Conservation (phyloP, 2,329 filamentous ascomycete species). For the Westerdykella aurantiaca region DNA sequence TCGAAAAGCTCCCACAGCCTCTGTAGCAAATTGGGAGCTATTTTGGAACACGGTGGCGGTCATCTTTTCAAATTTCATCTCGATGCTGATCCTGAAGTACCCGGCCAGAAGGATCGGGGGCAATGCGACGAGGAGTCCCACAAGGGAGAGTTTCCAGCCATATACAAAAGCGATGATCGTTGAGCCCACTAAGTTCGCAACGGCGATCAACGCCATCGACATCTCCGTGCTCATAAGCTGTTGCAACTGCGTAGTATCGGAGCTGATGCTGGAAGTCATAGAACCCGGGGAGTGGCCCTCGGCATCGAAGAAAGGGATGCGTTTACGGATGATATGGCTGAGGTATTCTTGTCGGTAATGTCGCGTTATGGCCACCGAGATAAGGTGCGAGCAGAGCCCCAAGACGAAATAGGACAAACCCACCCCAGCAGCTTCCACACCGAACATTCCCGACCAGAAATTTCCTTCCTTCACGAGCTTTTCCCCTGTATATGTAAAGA, state of each 20-base stretch:
- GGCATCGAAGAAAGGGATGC: conserved; percentile 56
- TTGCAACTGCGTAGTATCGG: conserved; percentile 56
- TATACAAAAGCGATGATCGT: conserved; percentile 64
- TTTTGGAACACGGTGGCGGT: conserved; percentile 63
- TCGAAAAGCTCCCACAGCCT: conserved; percentile 67
- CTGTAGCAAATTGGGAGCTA: conserved; percentile 68
- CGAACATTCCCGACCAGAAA: conserved; percentile 64
- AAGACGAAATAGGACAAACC: conserved; percentile 52
- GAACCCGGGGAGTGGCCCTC: conserved; percentile 57
- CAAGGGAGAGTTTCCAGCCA: conserved; percentile 70
- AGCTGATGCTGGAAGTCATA: conserved; percentile 51
- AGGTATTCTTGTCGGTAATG: conserved; percentile 58
- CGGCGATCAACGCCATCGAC: conserved; percentile 53
- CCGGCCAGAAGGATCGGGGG: conserved; percentile 48
- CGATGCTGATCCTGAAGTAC: conserved; percentile 50
- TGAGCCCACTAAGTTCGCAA: conserved; percentile 61
- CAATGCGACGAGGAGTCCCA: conserved; percentile 56
- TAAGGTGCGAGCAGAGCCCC: conserved; percentile 29
- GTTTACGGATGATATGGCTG: conserved; percentile 54
- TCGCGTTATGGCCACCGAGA: conserved; percentile 40
- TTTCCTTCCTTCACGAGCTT: conserved; percentile 37
- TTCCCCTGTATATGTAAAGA: conserved; percentile 29
- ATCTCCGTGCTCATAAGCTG: conserved; percentile 60
- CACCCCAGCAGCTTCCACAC: conserved; percentile 51
- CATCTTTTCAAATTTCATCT: conserved; percentile 63